Base-by-base conservation (phyloP, 345 rosid species). In the Ceriops zippeliana region DNA sequence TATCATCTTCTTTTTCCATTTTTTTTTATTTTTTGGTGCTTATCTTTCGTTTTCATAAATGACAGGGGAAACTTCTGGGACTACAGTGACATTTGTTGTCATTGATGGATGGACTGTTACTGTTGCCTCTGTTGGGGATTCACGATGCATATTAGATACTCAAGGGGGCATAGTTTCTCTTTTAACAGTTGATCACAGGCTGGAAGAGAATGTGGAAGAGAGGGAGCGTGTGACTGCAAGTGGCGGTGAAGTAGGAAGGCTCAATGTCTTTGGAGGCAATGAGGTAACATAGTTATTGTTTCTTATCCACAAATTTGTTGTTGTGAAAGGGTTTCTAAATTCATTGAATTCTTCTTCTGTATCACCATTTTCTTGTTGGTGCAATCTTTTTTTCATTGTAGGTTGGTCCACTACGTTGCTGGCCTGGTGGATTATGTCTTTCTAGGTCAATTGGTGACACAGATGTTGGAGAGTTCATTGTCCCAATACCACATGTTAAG, bases 371-470 rank as follows among this genome's bases (percentile, higher is more conserved):
- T 61, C 38, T 51, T 68, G 24, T 64, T 54, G 26, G 16, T 66
- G 31, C 63, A 34, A 68, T 67, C 56, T 80, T 30, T 63, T 16
- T 30, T 38, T 68, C 68, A 58, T 5, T 30, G 31, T 75, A 96
- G 99, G 98, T 96, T 62, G 99, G 99, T 19, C 99, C 99, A 5
- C 88, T 96, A 28, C 97, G 99, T 52, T 96, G 99, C 77, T 96
- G 98, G 99, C 99, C 99, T 28, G 99, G 99, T 76, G 99, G 99
- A 63, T 78, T 96, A 70, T 96, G 99, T 79, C 98, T 96, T 76
- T 96, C 98, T 0, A 87, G 99, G 81, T 96, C 99, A 52, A 96
- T 96, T 74, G 99, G 99, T 34, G 99, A 96, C 79, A 90, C 97
- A 2, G 99, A 96, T 79, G 99, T 96, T 26, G 99, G 99, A 21